A percentile compares a stretch with the other conserved stretches of the same genome.
Evolutionary conservation across 1,284 basidiomycete genomes (phyloP).

Genomic region (Amylostereum areolatum): DNA sequence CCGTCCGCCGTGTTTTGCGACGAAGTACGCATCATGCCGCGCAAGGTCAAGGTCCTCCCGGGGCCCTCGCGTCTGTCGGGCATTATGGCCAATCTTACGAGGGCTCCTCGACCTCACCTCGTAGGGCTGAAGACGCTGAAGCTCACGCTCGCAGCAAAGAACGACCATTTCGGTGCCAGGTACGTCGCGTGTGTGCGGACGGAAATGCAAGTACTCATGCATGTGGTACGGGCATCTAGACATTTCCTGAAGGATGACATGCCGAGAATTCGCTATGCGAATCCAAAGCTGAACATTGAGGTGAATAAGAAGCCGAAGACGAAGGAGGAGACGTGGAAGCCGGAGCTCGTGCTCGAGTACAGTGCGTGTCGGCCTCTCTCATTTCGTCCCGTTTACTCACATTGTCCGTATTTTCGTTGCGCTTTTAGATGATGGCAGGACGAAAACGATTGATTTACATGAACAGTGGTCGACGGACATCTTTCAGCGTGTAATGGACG

Average conservation of each 20-base stretch:
- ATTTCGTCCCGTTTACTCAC: not conserved
- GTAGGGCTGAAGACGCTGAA: conserved; percentile 47
- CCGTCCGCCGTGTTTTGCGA: conserved; percentile 1
- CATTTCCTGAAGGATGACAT: conserved; percentile 73
- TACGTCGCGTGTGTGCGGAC: conserved; percentile 17
- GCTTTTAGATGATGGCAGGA: conserved; percentile 45
- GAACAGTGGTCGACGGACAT: conserved; percentile 64
- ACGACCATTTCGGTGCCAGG: conserved; percentile 73
- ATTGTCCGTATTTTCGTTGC: conserved; percentile 41
- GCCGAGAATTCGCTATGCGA: conserved; percentile 68
- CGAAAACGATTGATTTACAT: conserved; percentile 45
- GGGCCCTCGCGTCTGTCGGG: conserved; percentile 52
- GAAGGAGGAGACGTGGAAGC: conserved; percentile 47
- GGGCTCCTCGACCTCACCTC: conserved; percentile 50
- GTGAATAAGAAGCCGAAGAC: conserved; percentile 48
- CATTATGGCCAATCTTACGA: conserved; percentile 46
- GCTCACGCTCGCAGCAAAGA: conserved; percentile 52
- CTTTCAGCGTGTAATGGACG: conserved; percentile 60
- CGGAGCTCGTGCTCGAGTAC: conserved; percentile 54
- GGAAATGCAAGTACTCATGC: conserved; percentile 19
- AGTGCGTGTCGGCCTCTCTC: conserved; percentile 40
- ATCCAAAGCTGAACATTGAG: conserved; percentile 54
- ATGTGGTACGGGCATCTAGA: too few relatives aligned
- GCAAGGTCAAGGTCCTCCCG: conserved; percentile 37
- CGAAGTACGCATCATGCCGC: conserved; percentile 33